Conservation (phyloP, 176 grass and related monocot species). For the Triticum dicoccoides region DNA sequence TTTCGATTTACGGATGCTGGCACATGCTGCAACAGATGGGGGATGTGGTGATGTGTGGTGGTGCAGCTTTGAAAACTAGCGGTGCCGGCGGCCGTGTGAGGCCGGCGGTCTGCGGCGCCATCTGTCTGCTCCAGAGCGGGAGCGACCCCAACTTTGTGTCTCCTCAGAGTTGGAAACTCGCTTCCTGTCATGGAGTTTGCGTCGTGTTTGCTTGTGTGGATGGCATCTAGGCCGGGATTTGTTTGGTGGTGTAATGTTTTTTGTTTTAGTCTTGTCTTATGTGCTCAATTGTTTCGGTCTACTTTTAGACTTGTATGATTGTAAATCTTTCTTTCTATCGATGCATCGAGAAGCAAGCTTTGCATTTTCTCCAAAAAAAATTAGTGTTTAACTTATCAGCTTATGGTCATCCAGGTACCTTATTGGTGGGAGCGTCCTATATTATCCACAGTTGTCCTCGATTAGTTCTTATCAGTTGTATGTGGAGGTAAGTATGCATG, state of each 20-base stretch:
- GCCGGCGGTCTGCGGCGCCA: too few relatives aligned
- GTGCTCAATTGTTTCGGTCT: not conserved
- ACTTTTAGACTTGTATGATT: not conserved
- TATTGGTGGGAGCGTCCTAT: constrained; percentile 93
- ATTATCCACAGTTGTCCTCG: constrained; percentile 97
- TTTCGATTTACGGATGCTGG: too few relatives aligned
- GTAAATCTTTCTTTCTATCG: not conserved
- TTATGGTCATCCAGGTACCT: constrained; percentile 72
- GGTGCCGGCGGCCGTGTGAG: too few relatives aligned
- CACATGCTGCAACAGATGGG: too few relatives aligned
- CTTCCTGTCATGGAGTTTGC: too few relatives aligned
- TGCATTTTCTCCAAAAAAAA: not conserved
- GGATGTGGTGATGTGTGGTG: too few relatives aligned
- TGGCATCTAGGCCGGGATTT: too few relatives aligned
- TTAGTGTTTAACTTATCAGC: not conserved
- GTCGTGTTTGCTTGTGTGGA: too few relatives aligned
- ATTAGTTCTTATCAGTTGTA: constrained; percentile 99
- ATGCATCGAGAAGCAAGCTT: not conserved
- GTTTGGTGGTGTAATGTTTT: not conserved
- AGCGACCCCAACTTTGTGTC: too few relatives aligned
- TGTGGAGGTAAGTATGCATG: constrained; percentile 79
- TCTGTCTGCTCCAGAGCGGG: too few relatives aligned
- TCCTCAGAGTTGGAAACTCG: too few relatives aligned
- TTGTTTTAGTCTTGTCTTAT: not conserved
- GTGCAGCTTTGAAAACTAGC: too few relatives aligned